Conservation (phyloP, 768 basidiomycete genomes). For the Leucocoprinus leucothites region DNA sequence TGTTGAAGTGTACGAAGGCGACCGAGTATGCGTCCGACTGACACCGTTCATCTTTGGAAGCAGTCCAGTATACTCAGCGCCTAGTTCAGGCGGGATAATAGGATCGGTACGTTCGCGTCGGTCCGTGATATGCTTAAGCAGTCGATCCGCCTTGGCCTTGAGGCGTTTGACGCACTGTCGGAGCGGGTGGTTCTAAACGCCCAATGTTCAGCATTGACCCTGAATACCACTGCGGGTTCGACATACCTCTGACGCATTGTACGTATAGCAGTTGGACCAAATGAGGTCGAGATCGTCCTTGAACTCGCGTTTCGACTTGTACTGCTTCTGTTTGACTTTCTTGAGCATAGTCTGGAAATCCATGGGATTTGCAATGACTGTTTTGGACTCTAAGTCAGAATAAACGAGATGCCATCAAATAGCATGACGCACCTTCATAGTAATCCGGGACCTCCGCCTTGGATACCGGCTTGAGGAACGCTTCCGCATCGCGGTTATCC, state of each 20-base stretch:
- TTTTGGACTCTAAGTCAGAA: constrained; percentile 8
- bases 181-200: constrained; percentile 77
- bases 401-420: constrained; percentile 5
- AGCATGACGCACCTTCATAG: constrained; percentile 65
- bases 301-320: constrained; percentile 94
- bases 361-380: constrained; percentile 95
- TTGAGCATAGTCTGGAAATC: constrained; percentile 90
- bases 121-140: constrained; percentile 88
- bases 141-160: constrained; percentile 77
- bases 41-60: constrained; percentile 38
- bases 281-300: constrained; percentile 93
- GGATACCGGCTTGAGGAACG: constrained; percentile 91
- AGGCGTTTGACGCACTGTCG: constrained; percentile 79
- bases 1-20: constrained; percentile 32
- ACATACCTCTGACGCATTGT: constrained; percentile 88
- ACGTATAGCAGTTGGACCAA: constrained; percentile 92
- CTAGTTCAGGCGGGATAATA: constrained; percentile 49
- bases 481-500: constrained; percentile 88
- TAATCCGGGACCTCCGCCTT: constrained; percentile 92
- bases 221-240: background rate
- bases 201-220: constrained; percentile 3
- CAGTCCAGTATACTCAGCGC: constrained; percentile 25
- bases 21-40: constrained; percentile 34
- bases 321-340: constrained; percentile 89
- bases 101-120: constrained; percentile 78